Base-by-base conservation (phyloP, 139 green algal species). In the Coelastrella sp. region DNA sequence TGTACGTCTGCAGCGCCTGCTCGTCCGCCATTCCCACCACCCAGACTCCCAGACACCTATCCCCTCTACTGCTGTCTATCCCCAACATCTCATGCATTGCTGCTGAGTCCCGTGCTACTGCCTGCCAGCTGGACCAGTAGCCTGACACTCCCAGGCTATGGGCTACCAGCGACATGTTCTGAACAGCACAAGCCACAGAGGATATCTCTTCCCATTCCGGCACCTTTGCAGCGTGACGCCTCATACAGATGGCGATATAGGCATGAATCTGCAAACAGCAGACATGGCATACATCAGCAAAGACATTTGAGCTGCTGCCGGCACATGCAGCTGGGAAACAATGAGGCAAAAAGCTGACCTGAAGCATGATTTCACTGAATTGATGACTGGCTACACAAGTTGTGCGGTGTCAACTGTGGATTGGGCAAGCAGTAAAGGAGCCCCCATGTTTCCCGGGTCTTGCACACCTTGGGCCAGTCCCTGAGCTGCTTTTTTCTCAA, bases 121-220 rank as follows among this genome's bases (percentile, higher is more conserved):
- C 83, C 92, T 93, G 90, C 94, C 94, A 96, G 81, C 86, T 93
- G 56, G 79, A 90, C 94, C 93, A 96, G 87, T 96, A 96, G 3
- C 89, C 87, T 60, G 71, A 91, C 20, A 95, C 19, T 8, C 91
- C 90, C 57, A 93, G 73, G 0, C 90, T 81, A 11, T 81, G 90
- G 8, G 87, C 86, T 66, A 90, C 71, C 2, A 95, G 85, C 4
- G 65, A 76, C 73, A 89, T 56, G 85, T 89, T 95, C 89, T 96
- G 94, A 11, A 95, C 94, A 3, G 93, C 94, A 68, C 90, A 93
- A 0, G 92, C 65, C 17, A 93, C 90, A 5, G 94, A 91, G 5
- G 87, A 85, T 58, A 95, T 91, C 71, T 96, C 95, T 83, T 96
- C 95, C 95, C 93, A 96, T 83, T 96, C 93, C 3, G 94, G 93